Percentiles rank a stretch among this genome's conserved stretches.
Conservation (phyloP, 2,329 filamentous ascomycete species). For the Epicoccum nigrum region DNA sequence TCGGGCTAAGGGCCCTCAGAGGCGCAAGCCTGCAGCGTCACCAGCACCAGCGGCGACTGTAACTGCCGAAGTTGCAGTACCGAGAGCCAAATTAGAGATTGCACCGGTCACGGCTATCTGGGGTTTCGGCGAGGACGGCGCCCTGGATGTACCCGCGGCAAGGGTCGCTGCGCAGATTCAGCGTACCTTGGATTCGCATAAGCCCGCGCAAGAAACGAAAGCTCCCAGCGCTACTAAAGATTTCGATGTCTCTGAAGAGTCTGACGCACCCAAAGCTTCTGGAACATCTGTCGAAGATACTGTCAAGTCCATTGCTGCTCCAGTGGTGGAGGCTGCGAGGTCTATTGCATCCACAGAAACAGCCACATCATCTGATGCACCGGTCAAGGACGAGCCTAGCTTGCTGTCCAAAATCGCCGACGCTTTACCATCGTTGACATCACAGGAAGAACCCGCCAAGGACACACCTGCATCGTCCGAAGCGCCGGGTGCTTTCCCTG, state of each 20-base stretch:
- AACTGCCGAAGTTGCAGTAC: constrained; percentile 47
- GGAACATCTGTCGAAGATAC: constrained; percentile 4
- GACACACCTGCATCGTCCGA: constrained; percentile 22
- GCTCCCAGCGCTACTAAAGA: too few species aligned
- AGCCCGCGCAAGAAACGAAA: neutral
- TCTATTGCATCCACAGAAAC: constrained; percentile 1
- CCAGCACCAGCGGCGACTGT: constrained; percentile 55
- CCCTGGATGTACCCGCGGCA: constrained; percentile 41
- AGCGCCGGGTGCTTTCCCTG: constrained; percentile 31
- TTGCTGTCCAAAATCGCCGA: constrained; percentile 11
- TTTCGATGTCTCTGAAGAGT: neutral
- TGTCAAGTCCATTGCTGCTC: constrained; percentile 6
- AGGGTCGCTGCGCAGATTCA: constrained; percentile 37
- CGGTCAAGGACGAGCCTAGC: constrained; percentile 7
- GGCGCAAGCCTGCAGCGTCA: constrained; percentile 70
- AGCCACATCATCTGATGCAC: constrained; percentile 8
- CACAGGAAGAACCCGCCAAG: constrained; percentile 7
- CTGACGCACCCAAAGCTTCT: neutral
- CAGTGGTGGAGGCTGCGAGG: constrained; percentile 9
- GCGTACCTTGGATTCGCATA: constrained; percentile 24
- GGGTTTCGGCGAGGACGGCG: constrained; percentile 44
- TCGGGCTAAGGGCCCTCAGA: constrained; percentile 83
- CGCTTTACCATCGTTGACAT: constrained; percentile 9
- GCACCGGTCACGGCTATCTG: constrained; percentile 41
- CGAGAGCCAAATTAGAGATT: constrained; percentile 33